Base-by-base conservation (phyloP, 2,329 filamentous ascomycete genomes). In the Stagonosporopsis chrysanthemi region DNA sequence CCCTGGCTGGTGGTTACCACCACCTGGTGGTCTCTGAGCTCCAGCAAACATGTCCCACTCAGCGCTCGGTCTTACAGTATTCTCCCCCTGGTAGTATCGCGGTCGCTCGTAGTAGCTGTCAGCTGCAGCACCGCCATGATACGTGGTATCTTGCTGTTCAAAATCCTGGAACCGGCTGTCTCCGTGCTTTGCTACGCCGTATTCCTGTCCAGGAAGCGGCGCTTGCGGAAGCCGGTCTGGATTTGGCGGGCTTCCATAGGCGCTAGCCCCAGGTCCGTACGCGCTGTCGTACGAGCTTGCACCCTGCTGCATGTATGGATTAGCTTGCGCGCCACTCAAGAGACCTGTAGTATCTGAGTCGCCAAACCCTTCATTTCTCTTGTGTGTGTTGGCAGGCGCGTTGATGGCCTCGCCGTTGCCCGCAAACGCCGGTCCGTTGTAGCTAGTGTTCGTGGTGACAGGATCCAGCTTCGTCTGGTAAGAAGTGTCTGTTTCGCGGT, bases 401-500 rank as follows among this genome's bases (percentile, higher is more conserved):
- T 29, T 46, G 26, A 42, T n/a, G 15, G 56, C 39, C 24, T 58
- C 58, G 17, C 66, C 66, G 26, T 68, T 67, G 11, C 64, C 67
- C n/a, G 64, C 65, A 57, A 69, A 69, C 3, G 64, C 66, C 8
- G 66, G 63, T 22, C 67, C 63, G 7, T 57, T 59, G 42, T 71
- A 71, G 3, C 47, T 59, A 1, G 62, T 67, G 14, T 62, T 51
- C 9, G 59, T 51, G 7, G 60, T 46, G 22, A 68, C 53, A 9
- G 64, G 48, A 38, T 63, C 63, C 26, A 70, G 62, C 44, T 72
- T 55, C 1, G 52, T 59, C 19, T 65, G 61, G 50, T 82, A 82
- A 23, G 75, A 78, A 5, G 68, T 52, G 58, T 82, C 80, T 6
- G 72, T 56, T 52, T 76, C 70, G 33, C 89, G 84, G 60, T 80